Conservation (phyloP, 176 grass and related monocot genomes). For the Saccharum spontaneum region DNA sequence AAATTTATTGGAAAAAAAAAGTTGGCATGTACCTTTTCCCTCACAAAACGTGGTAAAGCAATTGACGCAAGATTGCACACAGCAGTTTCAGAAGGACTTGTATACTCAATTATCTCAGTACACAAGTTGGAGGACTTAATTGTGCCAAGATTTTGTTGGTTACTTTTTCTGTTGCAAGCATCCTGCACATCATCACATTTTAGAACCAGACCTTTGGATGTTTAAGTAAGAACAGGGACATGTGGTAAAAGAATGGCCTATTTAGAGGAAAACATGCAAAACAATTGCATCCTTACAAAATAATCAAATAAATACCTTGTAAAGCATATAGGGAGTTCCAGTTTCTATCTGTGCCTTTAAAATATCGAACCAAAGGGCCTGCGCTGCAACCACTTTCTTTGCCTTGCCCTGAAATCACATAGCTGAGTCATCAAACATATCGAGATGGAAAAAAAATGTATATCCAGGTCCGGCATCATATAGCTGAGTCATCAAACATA, state of each 20-base stretch:
- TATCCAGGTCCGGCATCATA: slow-evolving; percentile 13
- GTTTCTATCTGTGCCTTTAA: slow-evolving; percentile 98
- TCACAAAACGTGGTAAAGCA: slow-evolving; percentile 93
- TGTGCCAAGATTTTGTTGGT: slow-evolving; percentile 95
- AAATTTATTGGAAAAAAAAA: not conserved
- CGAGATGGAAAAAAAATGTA: not conserved
- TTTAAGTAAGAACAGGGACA: not conserved
- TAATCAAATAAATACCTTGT: slow-evolving; percentile 57
- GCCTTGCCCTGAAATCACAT: slow-evolving; percentile 73
- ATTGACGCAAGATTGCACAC: slow-evolving; percentile 96
- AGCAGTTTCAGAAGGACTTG: slow-evolving; percentile 84
- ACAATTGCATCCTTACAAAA: not conserved
- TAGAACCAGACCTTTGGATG: not conserved
- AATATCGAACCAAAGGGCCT: slow-evolving; percentile 95
- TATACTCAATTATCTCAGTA: slow-evolving; percentile 95
- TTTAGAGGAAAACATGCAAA: not conserved
- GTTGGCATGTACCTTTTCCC: slow-evolving; percentile 69
- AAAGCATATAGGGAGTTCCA: slow-evolving; percentile 99
- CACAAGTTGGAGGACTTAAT: slow-evolving; percentile 98
- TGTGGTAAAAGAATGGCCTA: not conserved
- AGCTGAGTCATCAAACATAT: not conserved
- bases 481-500: not conserved
- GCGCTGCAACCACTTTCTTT: slow-evolving; percentile 85
- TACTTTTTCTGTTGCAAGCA: slow-evolving; percentile 98
- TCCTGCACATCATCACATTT: slow-evolving; percentile 53